Percentiles rank a stretch among this genome's conserved stretches.
Conservation (phyloP, 495 filamentous ascomycete genomes). For the Durotheca rogersii region DNA sequence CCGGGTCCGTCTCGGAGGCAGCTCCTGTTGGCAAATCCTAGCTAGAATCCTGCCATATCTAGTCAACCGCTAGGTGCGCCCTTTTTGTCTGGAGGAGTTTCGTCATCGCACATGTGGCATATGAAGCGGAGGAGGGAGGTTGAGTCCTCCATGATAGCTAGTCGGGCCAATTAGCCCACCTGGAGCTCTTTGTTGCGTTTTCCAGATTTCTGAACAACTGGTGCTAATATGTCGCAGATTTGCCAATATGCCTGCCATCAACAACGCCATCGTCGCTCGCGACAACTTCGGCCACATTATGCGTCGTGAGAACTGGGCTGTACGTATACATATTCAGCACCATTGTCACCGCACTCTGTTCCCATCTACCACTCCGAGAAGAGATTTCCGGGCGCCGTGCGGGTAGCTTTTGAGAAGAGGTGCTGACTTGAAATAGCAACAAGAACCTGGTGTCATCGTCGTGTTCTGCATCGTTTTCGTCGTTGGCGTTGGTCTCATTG, state of each 20-base stretch:
- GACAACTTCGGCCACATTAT: constrained; percentile 45
- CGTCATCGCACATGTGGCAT: too few relatives aligned
- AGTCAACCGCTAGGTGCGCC: constrained; percentile 12
- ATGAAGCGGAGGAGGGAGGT: too few relatives aligned
- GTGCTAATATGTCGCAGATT: constrained; percentile 26
- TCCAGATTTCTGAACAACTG: not conserved
- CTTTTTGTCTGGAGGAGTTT: constrained; percentile 22
- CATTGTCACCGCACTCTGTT: not conserved
- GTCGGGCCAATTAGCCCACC: constrained; percentile 1
- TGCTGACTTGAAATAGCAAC: constrained; percentile 22
- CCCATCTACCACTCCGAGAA: not conserved
- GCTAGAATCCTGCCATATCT: not conserved
- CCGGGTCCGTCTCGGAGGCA: not conserved
- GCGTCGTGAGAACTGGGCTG: constrained; percentile 52
- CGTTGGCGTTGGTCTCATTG: constrained; percentile 49
- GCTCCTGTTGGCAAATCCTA: not conserved
- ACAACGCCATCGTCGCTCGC: constrained; percentile 48
- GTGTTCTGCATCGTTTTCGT: constrained; percentile 61
- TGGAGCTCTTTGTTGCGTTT: not conserved
- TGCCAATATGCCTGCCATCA: constrained; percentile 49
- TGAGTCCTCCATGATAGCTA: too few relatives aligned
- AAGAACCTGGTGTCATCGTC: constrained; percentile 57
- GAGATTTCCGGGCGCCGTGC: not conserved
- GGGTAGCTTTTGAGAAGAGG: not conserved
- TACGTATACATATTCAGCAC: constrained; percentile 8